A percentile compares a stretch with the other conserved stretches of the same genome.
phyloP scores from a whole-genome alignment of 2,329 filamentous ascomycete genomes.

The Nannizziopsis barbatae region DNA sequence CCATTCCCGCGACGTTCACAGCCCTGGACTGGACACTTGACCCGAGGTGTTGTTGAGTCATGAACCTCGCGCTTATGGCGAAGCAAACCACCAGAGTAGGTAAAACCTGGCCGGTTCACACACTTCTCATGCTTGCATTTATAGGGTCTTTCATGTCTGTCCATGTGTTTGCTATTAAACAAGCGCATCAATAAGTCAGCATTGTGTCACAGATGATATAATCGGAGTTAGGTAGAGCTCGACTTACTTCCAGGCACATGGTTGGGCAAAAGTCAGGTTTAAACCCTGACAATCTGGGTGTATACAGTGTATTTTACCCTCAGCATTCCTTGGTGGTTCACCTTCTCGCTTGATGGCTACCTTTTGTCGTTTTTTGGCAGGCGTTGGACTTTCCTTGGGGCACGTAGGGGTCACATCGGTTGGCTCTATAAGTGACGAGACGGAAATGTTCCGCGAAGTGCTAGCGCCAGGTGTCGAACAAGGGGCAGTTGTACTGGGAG shows the following conservation, averaged over 20 bases:
- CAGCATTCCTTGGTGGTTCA: slow-evolving; percentile 50
- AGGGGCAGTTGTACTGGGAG: not conserved
- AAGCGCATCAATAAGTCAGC: not conserved
- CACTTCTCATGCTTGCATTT: slow-evolving; percentile 73
- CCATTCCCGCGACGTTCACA: slow-evolving; percentile 85
- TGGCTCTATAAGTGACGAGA: not conserved
- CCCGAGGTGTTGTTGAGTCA: slow-evolving; percentile 78
- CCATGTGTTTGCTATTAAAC: slow-evolving; percentile 76
- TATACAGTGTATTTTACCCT: slow-evolving; percentile 69
- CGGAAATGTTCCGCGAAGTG: no score
- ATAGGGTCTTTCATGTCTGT: slow-evolving; percentile 91
- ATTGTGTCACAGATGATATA: not conserved
- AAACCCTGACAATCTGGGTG: slow-evolving; percentile 57
- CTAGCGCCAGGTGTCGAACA: no score
- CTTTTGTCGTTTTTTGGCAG: slow-evolving; percentile 23
- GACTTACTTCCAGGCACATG: slow-evolving; percentile 89
- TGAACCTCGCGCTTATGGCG: slow-evolving; percentile 91
- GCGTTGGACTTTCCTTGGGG: not conserved
- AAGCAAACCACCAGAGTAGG: slow-evolving; percentile 80
- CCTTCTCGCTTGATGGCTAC: slow-evolving; percentile 34
- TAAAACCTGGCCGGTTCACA: slow-evolving; percentile 86
- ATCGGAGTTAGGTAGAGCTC: slow-evolving; percentile 1
- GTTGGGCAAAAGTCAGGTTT: slow-evolving; percentile 58
- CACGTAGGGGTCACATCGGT: slow-evolving; percentile 1
- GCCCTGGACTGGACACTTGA: slow-evolving; percentile 73